A percentile compares a stretch with the other conserved stretches of the same genome.
Conservation (phyloP, 2,329 filamentous ascomycete genomes). For the Chrysoporthe cubensis region DNA sequence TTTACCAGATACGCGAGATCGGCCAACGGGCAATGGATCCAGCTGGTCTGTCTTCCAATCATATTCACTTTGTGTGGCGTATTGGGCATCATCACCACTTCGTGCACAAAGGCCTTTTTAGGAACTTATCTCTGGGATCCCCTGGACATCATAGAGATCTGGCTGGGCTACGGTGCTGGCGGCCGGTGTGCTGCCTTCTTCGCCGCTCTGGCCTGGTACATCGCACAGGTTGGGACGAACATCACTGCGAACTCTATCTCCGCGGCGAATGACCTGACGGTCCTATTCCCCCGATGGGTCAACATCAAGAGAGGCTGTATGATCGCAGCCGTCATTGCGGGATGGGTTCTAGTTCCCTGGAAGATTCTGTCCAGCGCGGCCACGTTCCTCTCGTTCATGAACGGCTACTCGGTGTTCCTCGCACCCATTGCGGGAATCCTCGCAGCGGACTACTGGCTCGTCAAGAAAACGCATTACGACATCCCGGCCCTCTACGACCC, state of each 20-base stretch:
- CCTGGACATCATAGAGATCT: constrained; percentile 48
- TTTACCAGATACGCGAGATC: constrained; percentile 51
- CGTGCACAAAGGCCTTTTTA: constrained; percentile 56
- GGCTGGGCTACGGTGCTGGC: constrained; percentile 48
- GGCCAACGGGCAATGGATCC: constrained; percentile 43
- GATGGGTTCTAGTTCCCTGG: constrained; percentile 60
- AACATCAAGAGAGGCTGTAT: constrained; percentile 62
- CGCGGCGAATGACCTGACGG: constrained; percentile 59
- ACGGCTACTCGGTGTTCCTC: constrained; percentile 41
- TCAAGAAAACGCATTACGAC: constrained; percentile 41
- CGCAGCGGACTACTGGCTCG: constrained; percentile 38
- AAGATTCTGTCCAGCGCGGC: constrained; percentile 56
- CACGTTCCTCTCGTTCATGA: constrained; percentile 54
- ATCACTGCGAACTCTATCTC: constrained; percentile 59
- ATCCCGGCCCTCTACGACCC: constrained; percentile 48
- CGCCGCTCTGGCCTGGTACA: constrained; percentile 55
- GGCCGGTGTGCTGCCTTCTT: constrained; percentile 50
- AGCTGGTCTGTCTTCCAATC: constrained; percentile 50
- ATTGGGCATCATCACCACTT: constrained; percentile 62
- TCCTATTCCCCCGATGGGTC: constrained; percentile 55
- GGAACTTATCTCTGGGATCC: constrained; percentile 56
- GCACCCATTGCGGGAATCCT: constrained; percentile 46
- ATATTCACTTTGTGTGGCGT: constrained; percentile 53
- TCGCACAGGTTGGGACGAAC: constrained; percentile 61
- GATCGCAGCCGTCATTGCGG: constrained; percentile 56